These are phyloP conservation scores for Akanthomyces muscarius DNA, from an alignment of 2,329 filamentous ascomycete genomes.

Conservation along the genomic window DNA sequence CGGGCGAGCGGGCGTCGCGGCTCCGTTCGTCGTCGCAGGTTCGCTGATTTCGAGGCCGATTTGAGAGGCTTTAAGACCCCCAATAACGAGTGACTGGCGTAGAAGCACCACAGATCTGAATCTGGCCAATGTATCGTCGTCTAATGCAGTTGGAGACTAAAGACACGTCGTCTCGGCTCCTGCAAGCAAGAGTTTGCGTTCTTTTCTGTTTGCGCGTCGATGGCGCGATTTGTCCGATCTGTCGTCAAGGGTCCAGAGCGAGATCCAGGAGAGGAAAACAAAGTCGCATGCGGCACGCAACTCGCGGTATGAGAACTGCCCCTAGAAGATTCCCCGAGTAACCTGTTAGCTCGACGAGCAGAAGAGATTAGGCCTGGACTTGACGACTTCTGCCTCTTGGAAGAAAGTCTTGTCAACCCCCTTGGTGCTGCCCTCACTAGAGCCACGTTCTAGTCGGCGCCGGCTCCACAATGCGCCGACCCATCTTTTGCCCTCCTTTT, in stretches of 20 bases:
- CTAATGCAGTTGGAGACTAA: not conserved
- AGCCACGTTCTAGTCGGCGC: slow-evolving; percentile 16
- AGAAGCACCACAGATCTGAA: not conserved
- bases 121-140: not conserved
- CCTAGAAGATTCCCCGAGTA: not conserved
- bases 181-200: not conserved
- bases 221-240: slow-evolving; percentile 12
- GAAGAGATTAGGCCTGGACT: not conserved
- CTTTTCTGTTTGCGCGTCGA: not conserved
- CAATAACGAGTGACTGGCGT: not conserved
- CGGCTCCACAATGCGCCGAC: slow-evolving; percentile 17
- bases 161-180: not conserved
- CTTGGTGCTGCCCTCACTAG: slow-evolving; percentile 11
- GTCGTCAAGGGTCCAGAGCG: not conserved
- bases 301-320: not conserved
- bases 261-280: not conserved
- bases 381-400: not conserved
- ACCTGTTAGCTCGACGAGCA: not conserved
- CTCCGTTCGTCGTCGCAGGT: not conserved
- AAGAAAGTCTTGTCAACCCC: slow-evolving; percentile 14
- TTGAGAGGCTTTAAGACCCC: not conserved
- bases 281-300: not conserved
- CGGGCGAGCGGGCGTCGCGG: not conserved
- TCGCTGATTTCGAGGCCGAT: not conserved
- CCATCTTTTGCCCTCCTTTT: slow-evolving; percentile 11